phyloP scores from a whole-genome alignment of 2,329 filamentous ascomycete species.

The Penicillium sp. region DNA sequence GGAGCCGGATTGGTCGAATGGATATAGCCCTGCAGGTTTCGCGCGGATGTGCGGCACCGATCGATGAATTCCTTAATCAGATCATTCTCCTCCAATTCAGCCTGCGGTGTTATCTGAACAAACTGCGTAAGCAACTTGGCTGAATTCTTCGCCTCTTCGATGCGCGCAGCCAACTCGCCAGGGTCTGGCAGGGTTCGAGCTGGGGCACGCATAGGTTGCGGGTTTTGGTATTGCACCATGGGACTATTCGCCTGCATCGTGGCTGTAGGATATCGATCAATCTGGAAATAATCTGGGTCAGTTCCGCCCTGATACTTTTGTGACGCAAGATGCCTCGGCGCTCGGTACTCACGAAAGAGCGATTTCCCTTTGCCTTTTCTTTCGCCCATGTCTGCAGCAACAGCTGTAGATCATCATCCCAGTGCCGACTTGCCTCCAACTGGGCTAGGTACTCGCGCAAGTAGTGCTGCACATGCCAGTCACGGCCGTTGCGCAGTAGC shows the following conservation, averaged over 20 bases:
- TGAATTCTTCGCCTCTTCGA: conserved; percentile 88
- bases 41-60: conserved; percentile 77
- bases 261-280: conserved; percentile 11
- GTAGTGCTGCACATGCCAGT: conserved; percentile 79
- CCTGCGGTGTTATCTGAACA: conserved; percentile 77
- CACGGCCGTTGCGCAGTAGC: conserved; percentile 68
- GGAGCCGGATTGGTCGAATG: conserved; percentile 73
- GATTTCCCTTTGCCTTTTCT: conserved; percentile 70
- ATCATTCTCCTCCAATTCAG: conserved; percentile 79
- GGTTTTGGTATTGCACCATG: neutral
- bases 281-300: neutral
- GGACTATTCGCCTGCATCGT: neutral
- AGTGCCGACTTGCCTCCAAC: conserved; percentile 69
- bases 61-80: conserved; percentile 89
- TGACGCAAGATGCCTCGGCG: neutral
- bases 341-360: conserved; percentile 36
- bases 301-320: neutral
- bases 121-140: conserved; percentile 92
- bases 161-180: conserved; percentile 74
- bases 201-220: neutral
- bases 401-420: conserved; percentile 71
- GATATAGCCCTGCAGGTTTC: conserved; percentile 85
- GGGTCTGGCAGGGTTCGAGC: conserved; percentile 58
- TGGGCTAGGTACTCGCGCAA: conserved; percentile 82
- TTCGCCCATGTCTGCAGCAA: conserved; percentile 85